These are phyloP conservation scores for Colletotrichum neosansevieriae DNA, from an alignment of 2,329 filamentous ascomycete genomes.

Conservation along the genomic window DNA sequence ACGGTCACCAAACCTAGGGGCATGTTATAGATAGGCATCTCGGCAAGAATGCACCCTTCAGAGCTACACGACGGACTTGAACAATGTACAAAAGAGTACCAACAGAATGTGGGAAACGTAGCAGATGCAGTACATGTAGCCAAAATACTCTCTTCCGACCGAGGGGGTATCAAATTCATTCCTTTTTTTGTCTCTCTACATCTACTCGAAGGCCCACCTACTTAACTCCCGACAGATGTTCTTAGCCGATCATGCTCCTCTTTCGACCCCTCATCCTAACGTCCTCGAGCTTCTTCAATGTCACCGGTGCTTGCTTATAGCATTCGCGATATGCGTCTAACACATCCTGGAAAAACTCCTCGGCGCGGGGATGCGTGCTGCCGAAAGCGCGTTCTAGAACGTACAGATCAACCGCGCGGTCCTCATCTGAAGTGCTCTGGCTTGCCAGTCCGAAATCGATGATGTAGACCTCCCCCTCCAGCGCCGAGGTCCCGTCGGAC, in stretches of 20 bases:
- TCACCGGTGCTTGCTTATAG: constrained; percentile 80
- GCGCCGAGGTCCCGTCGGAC: constrained; percentile 40
- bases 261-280: constrained; percentile 95
- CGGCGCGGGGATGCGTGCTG: constrained; percentile 91
- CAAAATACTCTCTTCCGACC: not conserved
- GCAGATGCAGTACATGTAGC: constrained; percentile 17
- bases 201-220: not conserved
- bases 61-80: constrained; percentile 12
- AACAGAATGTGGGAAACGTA: not conserved
- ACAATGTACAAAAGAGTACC: constrained; percentile 9
- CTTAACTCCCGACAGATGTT: constrained; percentile 33
- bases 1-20: constrained; percentile 9
- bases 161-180: constrained; percentile 39
- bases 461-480: constrained; percentile 83
- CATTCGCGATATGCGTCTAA: constrained; percentile 79
- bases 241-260: constrained; percentile 92
- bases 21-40: constrained; percentile 24
- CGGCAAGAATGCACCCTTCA: constrained; percentile 23
- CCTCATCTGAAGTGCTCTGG: constrained; percentile 86
- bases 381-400: constrained; percentile 95
- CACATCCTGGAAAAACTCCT: constrained; percentile 79
- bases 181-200: constrained; percentile 31
- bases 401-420: constrained; percentile 95
- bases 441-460: constrained; percentile 95
- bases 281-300: constrained; percentile 87